Conservation (phyloP, 2,329 filamentous ascomycete species). For the Pochonia chlamydosporia region DNA sequence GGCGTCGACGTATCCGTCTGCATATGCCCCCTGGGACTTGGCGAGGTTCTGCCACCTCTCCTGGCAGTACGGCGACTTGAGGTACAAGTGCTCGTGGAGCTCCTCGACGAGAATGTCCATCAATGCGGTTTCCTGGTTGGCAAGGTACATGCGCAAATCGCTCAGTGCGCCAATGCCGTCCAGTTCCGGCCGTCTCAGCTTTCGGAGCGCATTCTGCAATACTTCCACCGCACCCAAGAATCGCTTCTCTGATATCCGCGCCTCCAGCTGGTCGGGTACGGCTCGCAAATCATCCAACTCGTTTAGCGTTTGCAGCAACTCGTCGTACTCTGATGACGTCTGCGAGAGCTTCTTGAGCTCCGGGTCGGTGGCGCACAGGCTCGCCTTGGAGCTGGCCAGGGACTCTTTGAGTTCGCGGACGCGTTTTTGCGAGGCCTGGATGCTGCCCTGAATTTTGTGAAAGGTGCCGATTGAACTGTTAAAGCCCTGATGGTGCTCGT, state of each 20-base stretch:
- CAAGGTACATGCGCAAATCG: slow-evolving; percentile 81
- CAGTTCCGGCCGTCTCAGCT: slow-evolving; percentile 80
- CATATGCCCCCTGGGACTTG: slow-evolving; percentile 54
- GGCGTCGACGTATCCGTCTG: slow-evolving; percentile 41
- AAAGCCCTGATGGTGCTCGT: slow-evolving; percentile 98
- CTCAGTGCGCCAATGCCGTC: slow-evolving; percentile 85
- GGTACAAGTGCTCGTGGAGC: slow-evolving; percentile 91
- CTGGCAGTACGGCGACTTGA: slow-evolving; percentile 96
- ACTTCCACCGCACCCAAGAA: slow-evolving; percentile 92
- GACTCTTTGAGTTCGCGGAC: slow-evolving; percentile 79
- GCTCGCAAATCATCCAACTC: slow-evolving; percentile 83
- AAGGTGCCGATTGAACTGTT: slow-evolving; percentile 99
- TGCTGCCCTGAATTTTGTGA: slow-evolving; percentile 94
- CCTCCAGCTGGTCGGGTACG: slow-evolving; percentile 88
- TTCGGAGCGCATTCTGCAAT: slow-evolving; percentile 77
- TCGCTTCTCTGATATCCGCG: slow-evolving; percentile 90
- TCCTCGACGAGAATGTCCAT: slow-evolving; percentile 97
- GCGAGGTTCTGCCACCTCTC: slow-evolving; percentile 86
- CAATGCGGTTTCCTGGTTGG: slow-evolving; percentile 85
- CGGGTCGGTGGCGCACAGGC: slow-evolving; percentile 78
- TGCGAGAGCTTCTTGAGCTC: slow-evolving; percentile 87
- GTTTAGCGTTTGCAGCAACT: slow-evolving; percentile 74
- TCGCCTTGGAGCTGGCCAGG: slow-evolving; percentile 72
- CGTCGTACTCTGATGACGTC: slow-evolving; percentile 84
- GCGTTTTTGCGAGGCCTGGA: slow-evolving; percentile 79